These are phyloP conservation scores for Helicostylum pulchrum DNA, from an alignment of 192 early-diverging fungal species.

Conservation along the genomic window DNA sequence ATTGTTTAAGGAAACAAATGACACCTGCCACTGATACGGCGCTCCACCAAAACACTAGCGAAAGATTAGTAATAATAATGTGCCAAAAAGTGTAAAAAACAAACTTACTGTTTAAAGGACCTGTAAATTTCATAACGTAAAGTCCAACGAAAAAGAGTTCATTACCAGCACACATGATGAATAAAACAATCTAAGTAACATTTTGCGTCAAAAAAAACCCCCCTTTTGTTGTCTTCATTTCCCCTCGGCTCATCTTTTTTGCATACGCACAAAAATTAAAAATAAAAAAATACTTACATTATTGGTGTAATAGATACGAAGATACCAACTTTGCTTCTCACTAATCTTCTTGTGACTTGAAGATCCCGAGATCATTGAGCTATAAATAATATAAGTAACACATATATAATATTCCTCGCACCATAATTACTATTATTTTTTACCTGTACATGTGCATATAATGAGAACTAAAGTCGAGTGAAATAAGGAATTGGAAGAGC, in stretches of 20 bases:
- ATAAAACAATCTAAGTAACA: conserved; percentile 71
- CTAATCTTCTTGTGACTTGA: conserved; percentile 90
- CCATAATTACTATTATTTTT: conserved; percentile 6
- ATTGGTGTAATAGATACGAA: conserved; percentile 91
- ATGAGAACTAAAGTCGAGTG: conserved; percentile 93
- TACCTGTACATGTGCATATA: conserved; percentile 99
- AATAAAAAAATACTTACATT: conserved; percentile 48
- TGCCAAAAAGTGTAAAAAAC: background rate
- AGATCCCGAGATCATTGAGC: conserved; percentile 78
- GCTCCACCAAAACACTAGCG: conserved; percentile 22
- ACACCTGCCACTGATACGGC: conserved; percentile 54
- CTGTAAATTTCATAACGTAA: conserved; percentile 58
- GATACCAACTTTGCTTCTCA: conserved; percentile 66
- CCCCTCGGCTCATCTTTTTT: background rate
- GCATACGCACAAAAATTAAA: too few relatives aligned
- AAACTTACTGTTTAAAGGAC: conserved; percentile 32
- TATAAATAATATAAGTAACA: conserved; percentile 23
- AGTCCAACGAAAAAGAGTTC: conserved; percentile 89
- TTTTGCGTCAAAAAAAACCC: conserved; percentile 5
- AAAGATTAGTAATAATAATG: background rate
- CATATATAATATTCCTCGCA: background rate
- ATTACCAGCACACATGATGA: conserved; percentile 88
- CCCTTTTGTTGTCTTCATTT: background rate
- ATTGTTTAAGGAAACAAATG: conserved; percentile 84
- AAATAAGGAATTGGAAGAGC: conserved; percentile 87